These are phyloP conservation scores for Verticillium longisporum DNA, from an alignment of 2,329 filamentous ascomycete genomes.

Conservation along the genomic window DNA sequence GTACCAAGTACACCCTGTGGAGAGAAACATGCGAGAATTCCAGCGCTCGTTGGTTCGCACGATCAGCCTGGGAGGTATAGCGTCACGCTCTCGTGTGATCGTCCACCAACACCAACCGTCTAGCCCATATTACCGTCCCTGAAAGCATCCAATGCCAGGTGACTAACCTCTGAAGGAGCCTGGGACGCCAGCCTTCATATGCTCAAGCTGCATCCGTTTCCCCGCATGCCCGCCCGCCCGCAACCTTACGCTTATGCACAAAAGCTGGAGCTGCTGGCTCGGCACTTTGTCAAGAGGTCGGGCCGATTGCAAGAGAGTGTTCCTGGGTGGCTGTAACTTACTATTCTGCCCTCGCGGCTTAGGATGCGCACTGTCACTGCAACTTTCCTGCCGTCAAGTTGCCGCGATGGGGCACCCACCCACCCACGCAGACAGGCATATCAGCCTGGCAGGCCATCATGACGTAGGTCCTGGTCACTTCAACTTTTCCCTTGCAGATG, in stretches of 20 bases:
- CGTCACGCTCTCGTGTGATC: neutral
- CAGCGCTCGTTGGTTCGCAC: neutral
- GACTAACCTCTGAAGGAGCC: neutral
- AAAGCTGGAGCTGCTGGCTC: slow-evolving; percentile 4
- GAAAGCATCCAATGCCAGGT: neutral
- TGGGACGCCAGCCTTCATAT: neutral
- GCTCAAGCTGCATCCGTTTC: neutral
- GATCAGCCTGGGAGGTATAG: neutral
- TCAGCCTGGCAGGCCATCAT: neutral
- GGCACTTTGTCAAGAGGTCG: slow-evolving; percentile 8
- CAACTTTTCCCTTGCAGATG: neutral
- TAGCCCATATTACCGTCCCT: neutral
- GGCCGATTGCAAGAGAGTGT: slow-evolving; percentile 5
- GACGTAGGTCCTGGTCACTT: neutral
- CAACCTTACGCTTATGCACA: slow-evolving; percentile 8
- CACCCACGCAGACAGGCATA: neutral
- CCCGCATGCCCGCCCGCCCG: slow-evolving; percentile 6
- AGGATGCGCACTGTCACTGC: neutral
- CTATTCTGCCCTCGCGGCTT: neutral
- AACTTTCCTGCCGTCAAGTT: slow-evolving; percentile 1
- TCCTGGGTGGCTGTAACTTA: neutral
- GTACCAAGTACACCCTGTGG: neutral
- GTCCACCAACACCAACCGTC: neutral
- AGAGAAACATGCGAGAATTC: neutral
- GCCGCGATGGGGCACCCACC: slow-evolving; percentile 2